Percentiles rank a stretch among this genome's conserved stretches.
Conservation (phyloP, 768 basidiomycete genomes). For the Filobasidium floriforme region DNA sequence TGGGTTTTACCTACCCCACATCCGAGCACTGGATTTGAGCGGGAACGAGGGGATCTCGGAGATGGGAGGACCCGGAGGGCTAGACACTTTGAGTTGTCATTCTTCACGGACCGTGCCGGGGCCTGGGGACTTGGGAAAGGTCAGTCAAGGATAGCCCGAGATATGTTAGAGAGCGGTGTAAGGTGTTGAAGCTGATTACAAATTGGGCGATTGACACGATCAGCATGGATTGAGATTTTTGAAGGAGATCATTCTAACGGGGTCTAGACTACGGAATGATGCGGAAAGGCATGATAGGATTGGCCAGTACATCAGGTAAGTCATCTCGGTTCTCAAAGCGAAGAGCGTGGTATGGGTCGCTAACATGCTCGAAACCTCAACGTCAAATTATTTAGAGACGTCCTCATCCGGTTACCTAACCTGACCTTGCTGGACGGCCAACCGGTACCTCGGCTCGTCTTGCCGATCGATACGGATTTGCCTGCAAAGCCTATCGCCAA, state of each 20-base stretch:
- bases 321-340: no score
- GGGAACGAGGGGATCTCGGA: constrained; percentile 47
- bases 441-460: constrained; percentile 67
- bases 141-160: not conserved
- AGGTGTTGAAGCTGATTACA: not conserved
- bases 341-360: no score
- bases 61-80: constrained; percentile 58
- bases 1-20: constrained; percentile 61
- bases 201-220: constrained; percentile 12
- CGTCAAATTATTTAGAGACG: constrained; percentile 53
- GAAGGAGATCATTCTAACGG: constrained; percentile 35
- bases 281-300: constrained; percentile 54
- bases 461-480: constrained; percentile 60
- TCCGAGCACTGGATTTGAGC: constrained; percentile 41
- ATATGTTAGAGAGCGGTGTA: not conserved
- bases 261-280: constrained; percentile 33
- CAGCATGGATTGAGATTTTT: constrained; percentile 32
- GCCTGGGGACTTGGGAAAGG: constrained; percentile 16
- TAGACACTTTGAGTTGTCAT: constrained; percentile 67
- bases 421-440: constrained; percentile 77
- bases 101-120: constrained; percentile 55
- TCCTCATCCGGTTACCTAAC: constrained; percentile 70
- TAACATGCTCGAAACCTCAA: not conserved
- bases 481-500: constrained; percentile 49
- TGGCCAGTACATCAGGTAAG: constrained; percentile 60